Evolutionary conservation across 139 green algal species (phyloP), one percentile per base, ranked within the genome.

Genomic region (Micractinium sp.): DNA sequence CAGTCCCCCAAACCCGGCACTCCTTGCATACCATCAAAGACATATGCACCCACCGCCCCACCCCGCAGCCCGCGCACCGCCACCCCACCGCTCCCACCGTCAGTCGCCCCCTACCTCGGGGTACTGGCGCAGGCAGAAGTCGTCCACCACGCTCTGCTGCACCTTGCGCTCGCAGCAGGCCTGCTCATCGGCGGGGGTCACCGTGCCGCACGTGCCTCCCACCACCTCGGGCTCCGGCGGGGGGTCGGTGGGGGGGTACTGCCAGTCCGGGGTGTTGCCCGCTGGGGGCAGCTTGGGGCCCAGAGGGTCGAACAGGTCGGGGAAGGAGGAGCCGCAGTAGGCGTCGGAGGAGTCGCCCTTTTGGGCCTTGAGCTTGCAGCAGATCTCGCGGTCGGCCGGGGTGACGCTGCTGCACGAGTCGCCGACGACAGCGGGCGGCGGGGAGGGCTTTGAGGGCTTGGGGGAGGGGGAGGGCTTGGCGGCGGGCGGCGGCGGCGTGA

Each of bases 81-180:
- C 47, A 56, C 47, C 47, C 47, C 47, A 56, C 7, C 47, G 7
- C 47, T 9, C 5, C 7, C 47, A 5, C 47, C 9, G 47, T 56
- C 47, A 16, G 47, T 9, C 7, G 47, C 47, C 47, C 5, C 47
- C 47, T 9, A 71, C 20, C 63, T 71, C 63, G 13, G 63, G 63
- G 63, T 71, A 71, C 20, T 71, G 2, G 14, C 4, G 9, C 63
- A 71, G 12, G 63, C 63, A 71, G 63, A 71, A 71, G 9, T 71
- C 63, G 63, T 71, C 63, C 20, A 71, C 22, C 20, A 27, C 14
- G 22, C 33, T 67, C 78, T 83, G 39, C 25, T 25, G 35, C 38
- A 67, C 39, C 78, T 83, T 83, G 22, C 25, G 15, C 56, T 38
- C 20, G 56, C 81, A 86, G 81, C 81, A 86, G 15, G 81, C 81